Evolutionary conservation across 1,284 basidiomycete species (phyloP), one percentile per base, ranked within the genome.

Genomic region (Amylostereum areolatum): DNA sequence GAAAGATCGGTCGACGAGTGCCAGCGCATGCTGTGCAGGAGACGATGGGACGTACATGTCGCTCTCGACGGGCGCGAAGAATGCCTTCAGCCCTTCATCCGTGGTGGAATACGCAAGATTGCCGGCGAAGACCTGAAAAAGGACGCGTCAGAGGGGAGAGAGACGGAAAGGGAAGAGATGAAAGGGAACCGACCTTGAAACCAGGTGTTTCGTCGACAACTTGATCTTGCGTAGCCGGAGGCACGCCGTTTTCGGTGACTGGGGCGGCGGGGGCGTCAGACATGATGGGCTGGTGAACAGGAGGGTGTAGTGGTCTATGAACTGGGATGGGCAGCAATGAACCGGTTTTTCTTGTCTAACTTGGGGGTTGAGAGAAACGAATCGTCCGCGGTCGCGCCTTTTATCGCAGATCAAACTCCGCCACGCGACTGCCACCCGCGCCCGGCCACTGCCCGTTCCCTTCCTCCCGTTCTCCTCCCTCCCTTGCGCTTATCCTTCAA

Each of bases 31-130:
- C 33, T 46, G 50, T 33, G 48, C 50, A 34, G 39, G 32, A 64
- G 66, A 32, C 71, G 69, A 68, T 66, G 71, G 47, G 67, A 80
- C 83, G 59, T 80, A 92, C 86, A 90, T 85, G 68, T 90, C 88
- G 70, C 71, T 81, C 71, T 79, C 72, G 62, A 89, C 82, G 66
- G 85, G 83, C 70, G 78, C 84, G 77, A 92, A 92, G 77, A 92
- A 89, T 70, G 83, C 73, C 83, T 81, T 85, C 72, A 92, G 85
- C 81, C 86, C 88, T 72, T 91, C 86, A 77, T 90, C 88, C 77
- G 85, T 88, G 61, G 86, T 89, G 64, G 82, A 76, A 69, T 90
- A 92, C 73, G 87, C 82, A 76, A 92, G 87, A 72, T 92, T 92
- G 62, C 89, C 89, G 62, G 81, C 85, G 70, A 90, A 92, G 72